Base-by-base conservation (phyloP, 805 yeast genomes). In the Lipomyces spencermartinsiae region DNA sequence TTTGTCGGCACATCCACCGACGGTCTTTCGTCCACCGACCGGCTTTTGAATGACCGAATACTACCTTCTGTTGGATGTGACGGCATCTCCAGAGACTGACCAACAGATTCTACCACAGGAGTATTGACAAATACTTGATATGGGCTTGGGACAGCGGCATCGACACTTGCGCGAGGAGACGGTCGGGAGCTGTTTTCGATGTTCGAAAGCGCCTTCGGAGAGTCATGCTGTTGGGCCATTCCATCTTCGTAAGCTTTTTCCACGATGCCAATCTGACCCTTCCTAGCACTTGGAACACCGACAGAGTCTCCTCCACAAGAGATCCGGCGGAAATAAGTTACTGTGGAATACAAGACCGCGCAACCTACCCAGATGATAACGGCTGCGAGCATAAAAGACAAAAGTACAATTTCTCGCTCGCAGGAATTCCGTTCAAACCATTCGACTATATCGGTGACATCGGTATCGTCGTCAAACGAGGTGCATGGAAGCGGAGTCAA, bases 301-400 rank as follows among this genome's bases (percentile, higher is more conserved):
- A 0, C 43, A 9, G 43, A 10, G 14, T 4, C 43, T 12, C 43
- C 43, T 1, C 16, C 14, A 5, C 39, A 8, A 8, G 39, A 35
- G 54, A 49, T 49, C 29, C 54, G 22, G n/a, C 29, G 58, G 12
- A 55, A 5, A 16, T 55, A 33, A 16, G 34, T 34, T 9, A 35
- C 7, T 6, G 61, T 35, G 12, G 29, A 16, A 34, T 58, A 58
- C 7, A 58, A 4, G 12, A 37, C 61, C 4, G 61, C 61, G 14
- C 49, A n/a, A 34, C 49, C 39, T 22, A 58, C 25, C 61, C 61
- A 58, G 4, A 58, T 12, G 29, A 58, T n/a, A 58, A 58, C 39
- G 39, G 53, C 39, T n/a, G 62, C 62, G 22, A 59, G 55, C 29
- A 49, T 19, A 61, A 59, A 59, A 9, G 59, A 39, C 31, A 59